These are phyloP conservation scores for Apophysomyces elegans DNA, from an alignment of 371 early-diverging fungal species.

Conservation along the genomic window DNA sequence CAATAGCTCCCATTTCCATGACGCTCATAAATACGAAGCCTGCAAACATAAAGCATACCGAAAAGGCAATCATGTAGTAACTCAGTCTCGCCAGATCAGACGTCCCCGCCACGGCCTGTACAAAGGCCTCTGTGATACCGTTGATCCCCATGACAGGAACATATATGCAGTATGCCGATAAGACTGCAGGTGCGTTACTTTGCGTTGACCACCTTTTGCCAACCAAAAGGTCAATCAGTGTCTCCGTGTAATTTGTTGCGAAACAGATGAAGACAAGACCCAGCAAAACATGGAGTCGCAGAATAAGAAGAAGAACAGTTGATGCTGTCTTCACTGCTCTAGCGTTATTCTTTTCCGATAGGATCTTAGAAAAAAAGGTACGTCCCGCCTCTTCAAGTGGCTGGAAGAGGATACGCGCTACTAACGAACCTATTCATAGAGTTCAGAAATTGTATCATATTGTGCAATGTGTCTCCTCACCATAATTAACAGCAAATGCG, in stretches of 20 bases:
- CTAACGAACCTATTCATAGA: slow-evolving; percentile 71
- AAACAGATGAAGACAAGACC: slow-evolving; percentile 83
- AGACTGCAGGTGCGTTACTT: slow-evolving; percentile 56
- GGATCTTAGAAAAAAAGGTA: slow-evolving; percentile 75
- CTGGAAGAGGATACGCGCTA: slow-evolving; percentile 90
- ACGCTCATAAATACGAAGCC: slow-evolving; percentile 63
- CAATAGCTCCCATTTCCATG: slow-evolving; percentile 70
- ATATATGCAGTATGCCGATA: slow-evolving; percentile 84
- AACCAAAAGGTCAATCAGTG: slow-evolving; percentile 73
- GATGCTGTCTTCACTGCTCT: slow-evolving; percentile 40
- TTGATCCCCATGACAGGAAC: slow-evolving; percentile 95
- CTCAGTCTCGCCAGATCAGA: slow-evolving; percentile 65
- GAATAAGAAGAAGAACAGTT: slow-evolving; percentile 62
- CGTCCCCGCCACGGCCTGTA: slow-evolving; percentile 82
- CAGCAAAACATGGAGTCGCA: slow-evolving; percentile 79
- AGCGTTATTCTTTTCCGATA: slow-evolving; percentile 22
- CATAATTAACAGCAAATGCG: slow-evolving; percentile 86
- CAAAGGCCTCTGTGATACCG: slow-evolving; percentile 93
- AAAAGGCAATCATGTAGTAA: slow-evolving; percentile 77
- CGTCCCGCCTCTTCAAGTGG: slow-evolving; percentile 93
- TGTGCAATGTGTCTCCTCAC: slow-evolving; percentile 33
- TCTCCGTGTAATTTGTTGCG: slow-evolving; percentile 82
- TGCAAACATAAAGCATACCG: slow-evolving; percentile 68
- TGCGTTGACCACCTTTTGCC: slow-evolving; percentile 65
- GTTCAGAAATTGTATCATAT: neutral